Base-by-base conservation (phyloP, 2,329 filamentous ascomycete species). In the Colletotrichum musicola region DNA sequence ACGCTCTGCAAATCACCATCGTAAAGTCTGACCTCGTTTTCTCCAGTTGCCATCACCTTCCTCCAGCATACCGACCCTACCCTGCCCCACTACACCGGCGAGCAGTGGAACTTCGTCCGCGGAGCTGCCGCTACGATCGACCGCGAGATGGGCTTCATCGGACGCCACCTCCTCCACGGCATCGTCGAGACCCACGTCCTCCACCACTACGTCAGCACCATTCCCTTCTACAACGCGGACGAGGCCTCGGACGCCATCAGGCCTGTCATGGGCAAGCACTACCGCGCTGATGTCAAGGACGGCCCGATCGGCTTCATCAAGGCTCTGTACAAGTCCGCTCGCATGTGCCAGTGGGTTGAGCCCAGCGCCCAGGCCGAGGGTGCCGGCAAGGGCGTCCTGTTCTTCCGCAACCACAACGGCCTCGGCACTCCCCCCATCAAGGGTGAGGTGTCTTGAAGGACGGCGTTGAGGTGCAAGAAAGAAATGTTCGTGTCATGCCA, bases 141-240 rank as follows among this genome's bases (percentile, higher is more conserved):
- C 79, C 95, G 95, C 76, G 95, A 98, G 81, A 97, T 98, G 77
- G 95, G 95, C 71, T 98, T 98, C 86, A 91, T 98, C 77, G 95
- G 95, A 69, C 94, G 94, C 75, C 88, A 92, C 74, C 88, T 98
- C 70, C 87, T 98, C 80, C 95, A 98, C 87, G 95, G 95, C 76
- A 98, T 98, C 81, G 92, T 98, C 80, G 95, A 98, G 87, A 98
- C 95, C 56, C 95, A 98, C 83, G 95, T 98, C 69, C 92, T 97
- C 70, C 95, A 98, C 87, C 95, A 98, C 88, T 98, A 97, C 82
- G 90, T 98, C 80, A 95, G 92, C 83, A 93, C 90, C 77, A 98
- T 98, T 74, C 95, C 95, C 71, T 98, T 98, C 85, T 98, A 89
- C 80, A 81, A 88, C 73, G 86, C 86, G 27, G 83, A 84, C 67